A percentile compares a stretch with the other conserved stretches of the same genome.
Conservation (phyloP, 2,329 filamentous ascomycete genomes). For the Coniochaeta sp. region DNA sequence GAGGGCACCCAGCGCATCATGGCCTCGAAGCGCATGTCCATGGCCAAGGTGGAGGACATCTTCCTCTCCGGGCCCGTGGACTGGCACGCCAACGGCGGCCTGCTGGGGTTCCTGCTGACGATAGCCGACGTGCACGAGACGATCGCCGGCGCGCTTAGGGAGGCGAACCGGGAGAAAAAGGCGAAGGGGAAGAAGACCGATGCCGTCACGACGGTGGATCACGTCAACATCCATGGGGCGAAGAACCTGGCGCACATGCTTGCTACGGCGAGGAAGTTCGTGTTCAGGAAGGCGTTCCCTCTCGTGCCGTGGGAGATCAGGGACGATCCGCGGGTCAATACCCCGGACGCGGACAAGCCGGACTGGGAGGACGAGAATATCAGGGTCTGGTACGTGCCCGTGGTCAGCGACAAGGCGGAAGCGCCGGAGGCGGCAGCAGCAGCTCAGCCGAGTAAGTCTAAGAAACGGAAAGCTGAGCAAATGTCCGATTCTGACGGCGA, state of each 20-base stretch:
- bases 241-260: conserved; percentile 74
- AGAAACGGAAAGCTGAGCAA: conserved; percentile 36
- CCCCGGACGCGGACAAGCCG: conserved; percentile 35
- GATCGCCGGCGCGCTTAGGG: conserved; percentile 31
- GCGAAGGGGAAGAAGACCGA: conserved; percentile 24
- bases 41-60: conserved; percentile 64
- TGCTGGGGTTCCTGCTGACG: conserved; percentile 80
- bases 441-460: conserved; percentile 17
- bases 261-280: conserved; percentile 76
- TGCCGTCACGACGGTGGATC: conserved; percentile 1
- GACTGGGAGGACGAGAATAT: conserved; percentile 72
- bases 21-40: conserved; percentile 56
- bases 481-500: conserved; percentile 5
- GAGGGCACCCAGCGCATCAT: conserved; percentile 82
- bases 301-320: conserved; percentile 64
- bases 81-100: conserved; percentile 72
- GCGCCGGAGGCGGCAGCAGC: no score
- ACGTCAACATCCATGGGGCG: conserved; percentile 57
- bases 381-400: conserved; percentile 75
- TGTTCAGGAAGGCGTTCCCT: conserved; percentile 77
- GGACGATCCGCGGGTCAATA: conserved; percentile 28
- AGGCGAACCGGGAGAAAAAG: conserved; percentile 32
- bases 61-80: conserved; percentile 74
- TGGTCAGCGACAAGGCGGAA: conserved; percentile 22
- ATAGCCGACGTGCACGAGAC: conserved; percentile 60